Conservation (phyloP, 2,329 filamentous ascomycete genomes). For the Alternaria hordeiaustralica region DNA sequence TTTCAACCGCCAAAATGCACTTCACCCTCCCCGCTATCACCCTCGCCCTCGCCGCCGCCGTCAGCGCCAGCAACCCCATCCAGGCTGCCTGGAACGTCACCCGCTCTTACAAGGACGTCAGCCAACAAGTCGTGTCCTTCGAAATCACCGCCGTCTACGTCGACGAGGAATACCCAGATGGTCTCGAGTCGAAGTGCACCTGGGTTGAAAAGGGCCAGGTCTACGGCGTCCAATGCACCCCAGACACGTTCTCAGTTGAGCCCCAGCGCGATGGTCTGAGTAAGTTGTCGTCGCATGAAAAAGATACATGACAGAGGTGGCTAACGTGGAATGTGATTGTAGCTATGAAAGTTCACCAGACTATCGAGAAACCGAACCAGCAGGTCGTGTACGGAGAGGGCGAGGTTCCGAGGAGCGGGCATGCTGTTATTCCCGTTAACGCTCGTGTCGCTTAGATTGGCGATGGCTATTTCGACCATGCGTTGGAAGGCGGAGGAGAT, state of each 20-base stretch:
- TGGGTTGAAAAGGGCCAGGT: neutral
- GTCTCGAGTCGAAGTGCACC: neutral
- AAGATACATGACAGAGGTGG: rapidly evolving
- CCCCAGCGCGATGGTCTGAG: neutral
- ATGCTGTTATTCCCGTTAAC: neutral
- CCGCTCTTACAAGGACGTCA: neutral
- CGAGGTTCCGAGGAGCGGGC: neutral
- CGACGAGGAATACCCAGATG: neutral
- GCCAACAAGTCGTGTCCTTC: neutral
- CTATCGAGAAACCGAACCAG: neutral
- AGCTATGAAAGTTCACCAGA: neutral
- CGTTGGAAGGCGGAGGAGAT: neutral
- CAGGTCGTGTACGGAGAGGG: neutral
- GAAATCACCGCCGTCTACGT: neutral
- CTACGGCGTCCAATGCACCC: neutral
- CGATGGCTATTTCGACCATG: neutral
- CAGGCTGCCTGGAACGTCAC: neutral
- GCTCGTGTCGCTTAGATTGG: neutral
- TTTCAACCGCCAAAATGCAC: neutral
- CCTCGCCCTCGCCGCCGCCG: neutral
- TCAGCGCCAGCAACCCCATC: conserved; percentile 3
- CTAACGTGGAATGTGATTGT: neutral
- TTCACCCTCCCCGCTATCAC: neutral
- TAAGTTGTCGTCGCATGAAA: neutral
- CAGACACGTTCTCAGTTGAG: neutral